Evolutionary conservation across 2,329 filamentous ascomycete genomes (phyloP).

Genomic region (Diaporthe citrichinensis): DNA sequence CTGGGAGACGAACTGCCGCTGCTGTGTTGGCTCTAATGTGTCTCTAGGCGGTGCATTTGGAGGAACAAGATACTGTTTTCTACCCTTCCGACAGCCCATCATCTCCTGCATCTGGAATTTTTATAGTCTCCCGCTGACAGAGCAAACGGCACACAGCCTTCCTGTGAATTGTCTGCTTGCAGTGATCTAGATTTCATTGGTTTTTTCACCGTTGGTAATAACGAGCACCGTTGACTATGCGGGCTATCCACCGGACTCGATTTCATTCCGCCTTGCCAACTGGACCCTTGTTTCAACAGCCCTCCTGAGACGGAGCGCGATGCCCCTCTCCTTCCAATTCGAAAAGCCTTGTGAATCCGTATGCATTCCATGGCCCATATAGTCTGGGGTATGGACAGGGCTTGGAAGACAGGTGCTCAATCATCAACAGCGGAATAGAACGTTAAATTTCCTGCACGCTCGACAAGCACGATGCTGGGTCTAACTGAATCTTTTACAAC

Average conservation of each 20-base stretch:
- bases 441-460: too few species aligned
- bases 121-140: background rate
- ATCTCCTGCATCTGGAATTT: background rate
- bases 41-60: background rate
- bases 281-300: background rate
- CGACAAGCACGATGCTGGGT: background rate
- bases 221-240: background rate
- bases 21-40: background rate
- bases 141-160: background rate
- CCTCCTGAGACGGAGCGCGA: background rate
- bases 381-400: background rate
- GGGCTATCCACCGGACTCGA: background rate
- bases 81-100: background rate
- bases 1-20: background rate
- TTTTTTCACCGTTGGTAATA: background rate
- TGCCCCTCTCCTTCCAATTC: background rate
- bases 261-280: background rate
- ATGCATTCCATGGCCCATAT: background rate
- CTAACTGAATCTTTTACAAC: background rate
- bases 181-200: background rate
- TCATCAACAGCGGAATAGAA: background rate
- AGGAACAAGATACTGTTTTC: background rate
- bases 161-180: background rate
- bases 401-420: background rate
- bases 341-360: background rate